Base-by-base conservation (phyloP, 2,329 filamentous ascomycete genomes). In the Fusarium illudens region DNA sequence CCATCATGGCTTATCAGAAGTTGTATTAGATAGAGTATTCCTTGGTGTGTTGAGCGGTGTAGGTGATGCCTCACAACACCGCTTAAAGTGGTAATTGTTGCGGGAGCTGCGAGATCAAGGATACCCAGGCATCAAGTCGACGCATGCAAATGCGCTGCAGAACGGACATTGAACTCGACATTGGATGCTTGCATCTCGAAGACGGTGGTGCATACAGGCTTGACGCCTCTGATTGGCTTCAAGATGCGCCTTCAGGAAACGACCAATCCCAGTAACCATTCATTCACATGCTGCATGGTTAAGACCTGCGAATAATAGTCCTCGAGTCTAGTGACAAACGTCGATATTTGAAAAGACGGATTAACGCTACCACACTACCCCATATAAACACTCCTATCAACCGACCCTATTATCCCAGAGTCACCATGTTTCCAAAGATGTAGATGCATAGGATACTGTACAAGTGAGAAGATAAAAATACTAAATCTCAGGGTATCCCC, bases 61-160 rank as follows among this genome's bases (percentile, higher is more conserved):
- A 17, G 39, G 6, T 17, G 39, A 46, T 46, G 22, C 39, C 22
- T 46, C 15, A 46, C 22, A 12, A 5, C 20, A 33, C 29, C 59
- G 46, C 55, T 64, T 36, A 61, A 70, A 67, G 36, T 34, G 63
- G 67, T 58, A 69, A 69, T 67, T 70, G 29, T 69, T 69, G 66
- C 67, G 66, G 66, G 34, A 69, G 19, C 13, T 34, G 56, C 29
- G 54, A 62, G 53, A 25, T 62, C 44, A 36, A 56, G 51, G 48
- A 37, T 27, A 52, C 50, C 36, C 44, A 22, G 32, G 53, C 50
- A 52, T 46, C 58, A 55, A 62, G 65, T 52, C 54, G 52, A 56
- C 46, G 53, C 64, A 65, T 70, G 64, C 52, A 62, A 53, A 53
- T 48, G 49, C 46, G 37, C 49, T 48, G 48, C 33, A 58, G 15